phyloP scores from a whole-genome alignment of 371 early-diverging fungal genomes.

The Parasitella parasitica region DNA sequence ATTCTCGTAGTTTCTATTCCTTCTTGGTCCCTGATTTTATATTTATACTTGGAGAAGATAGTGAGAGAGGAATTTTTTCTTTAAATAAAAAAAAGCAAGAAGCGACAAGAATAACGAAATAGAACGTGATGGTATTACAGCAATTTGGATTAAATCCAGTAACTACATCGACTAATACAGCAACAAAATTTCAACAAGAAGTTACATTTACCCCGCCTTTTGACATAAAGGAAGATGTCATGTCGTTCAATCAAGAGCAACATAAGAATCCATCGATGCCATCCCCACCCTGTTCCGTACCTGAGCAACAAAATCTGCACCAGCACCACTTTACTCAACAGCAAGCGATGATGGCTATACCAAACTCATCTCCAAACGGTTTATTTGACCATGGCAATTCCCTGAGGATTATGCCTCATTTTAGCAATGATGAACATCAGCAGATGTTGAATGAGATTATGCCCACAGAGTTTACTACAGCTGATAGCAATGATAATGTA shows the following conservation, averaged over 20 bases:
- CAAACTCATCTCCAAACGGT: not conserved
- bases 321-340: conserved; percentile 3
- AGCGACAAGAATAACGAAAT: not conserved
- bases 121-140: conserved; percentile 1
- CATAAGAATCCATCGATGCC: not conserved
- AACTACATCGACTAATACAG: not conserved
- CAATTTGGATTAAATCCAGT: conserved; percentile 1
- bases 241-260: not conserved
- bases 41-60: too few relatives aligned
- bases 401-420: not conserved
- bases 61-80: not conserved
- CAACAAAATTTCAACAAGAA: not conserved
- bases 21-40: not conserved
- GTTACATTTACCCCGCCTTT: not conserved
- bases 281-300: conserved; percentile 13
- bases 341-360: not conserved
- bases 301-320: not conserved
- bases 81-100: not conserved
- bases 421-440: not conserved
- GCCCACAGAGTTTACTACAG: not conserved
- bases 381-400: not conserved
- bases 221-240: not conserved
- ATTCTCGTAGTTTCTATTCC: not conserved
- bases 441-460: not conserved
- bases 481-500: not conserved